Base-by-base conservation (phyloP, 345 rosid species). In the Lepidium didymum region DNA sequence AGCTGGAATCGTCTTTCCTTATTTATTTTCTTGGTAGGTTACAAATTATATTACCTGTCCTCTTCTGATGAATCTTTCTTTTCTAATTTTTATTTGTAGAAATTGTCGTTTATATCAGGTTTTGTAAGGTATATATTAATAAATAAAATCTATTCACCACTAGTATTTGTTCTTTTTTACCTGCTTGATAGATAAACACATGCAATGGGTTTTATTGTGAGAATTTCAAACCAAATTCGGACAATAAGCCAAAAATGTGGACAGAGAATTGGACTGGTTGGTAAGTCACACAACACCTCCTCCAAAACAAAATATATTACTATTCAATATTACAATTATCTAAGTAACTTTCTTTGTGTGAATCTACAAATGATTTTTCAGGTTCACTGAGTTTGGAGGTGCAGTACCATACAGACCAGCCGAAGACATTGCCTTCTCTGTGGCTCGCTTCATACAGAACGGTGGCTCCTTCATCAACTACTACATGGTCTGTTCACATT, bases 241-340 rank as follows among this genome's bases (percentile, higher is more conserved):
- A 60, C 34, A 74, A 82, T 44, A 90, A 89, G 40, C 98, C 96
- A 5, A 90, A 90, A 76, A 85, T 92, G 88, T 92, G 96, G 96
- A 92, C 98, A 4, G 98, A 92, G 77, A 81, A 81, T 60, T 92
- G 98, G 98, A 88, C 93, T 52, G 96, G 93, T 73, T 92, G 98
- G 98, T 92, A 84, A 80, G 79, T 67, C 44, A 55, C 64, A 53
- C 62, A 19, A 18, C 60, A 37, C 10, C 10, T 4, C 27, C 12
- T 44, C 23, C 3, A 45, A 41, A 18, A 43, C 2, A n/a, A 21
- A 34, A 23, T 14, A 23, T 14, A 45, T 6, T 18, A 35, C 14
- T 14, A 25, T 51, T 41, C 25, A 23, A 8, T 33, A 50, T 52
- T 52, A 61, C 53, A 42, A 18, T 57, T 14, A 36, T 56, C 7